phyloP scores from a whole-genome alignment of 768 basidiomycete genomes.

The Leccinum broughii region DNA sequence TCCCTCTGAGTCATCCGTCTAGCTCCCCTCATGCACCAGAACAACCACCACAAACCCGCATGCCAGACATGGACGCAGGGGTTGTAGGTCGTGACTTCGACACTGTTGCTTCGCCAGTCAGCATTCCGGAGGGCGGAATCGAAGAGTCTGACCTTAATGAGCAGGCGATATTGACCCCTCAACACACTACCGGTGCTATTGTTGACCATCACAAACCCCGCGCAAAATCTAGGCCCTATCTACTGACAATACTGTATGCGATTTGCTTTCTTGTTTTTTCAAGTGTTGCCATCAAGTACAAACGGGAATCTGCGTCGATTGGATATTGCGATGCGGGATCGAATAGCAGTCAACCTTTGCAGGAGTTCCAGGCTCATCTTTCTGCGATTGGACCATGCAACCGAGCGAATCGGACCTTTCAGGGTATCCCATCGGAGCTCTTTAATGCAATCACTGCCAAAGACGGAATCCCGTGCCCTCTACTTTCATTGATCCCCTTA shows the following conservation, averaged over 20 bases:
- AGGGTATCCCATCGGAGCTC: constrained; percentile 36
- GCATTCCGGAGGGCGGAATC: constrained; percentile 22
- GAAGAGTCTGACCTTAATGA: constrained; percentile 18
- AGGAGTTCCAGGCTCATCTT: constrained; percentile 45
- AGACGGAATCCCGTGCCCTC: constrained; percentile 49
- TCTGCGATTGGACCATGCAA: constrained; percentile 57
- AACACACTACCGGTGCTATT: constrained; percentile 40
- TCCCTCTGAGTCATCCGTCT: constrained; percentile 21
- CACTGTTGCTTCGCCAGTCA: constrained; percentile 13
- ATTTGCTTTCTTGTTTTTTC: constrained; percentile 36
- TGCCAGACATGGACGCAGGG: constrained; percentile 6
- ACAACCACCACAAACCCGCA: constrained; percentile 9
- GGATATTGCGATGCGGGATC: constrained; percentile 75
- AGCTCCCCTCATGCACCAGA: constrained; percentile 15
- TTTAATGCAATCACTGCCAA: constrained; percentile 27
- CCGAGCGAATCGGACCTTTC: constrained; percentile 50
- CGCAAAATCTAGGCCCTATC: constrained; percentile 25
- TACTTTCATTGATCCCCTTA: constrained; percentile 53
- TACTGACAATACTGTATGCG: constrained; percentile 46
- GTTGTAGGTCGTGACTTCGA: not conserved
- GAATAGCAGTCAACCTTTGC: constrained; percentile 57
- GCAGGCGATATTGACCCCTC: constrained; percentile 37
- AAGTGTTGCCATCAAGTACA: constrained; percentile 50
- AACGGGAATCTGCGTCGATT: constrained; percentile 64
- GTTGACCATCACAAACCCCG: constrained; percentile 15